A percentile compares a stretch with the other conserved stretches of the same genome.
phyloP scores from a whole-genome alignment of 1,284 basidiomycete genomes.

The Chondrostereum purpureum region DNA sequence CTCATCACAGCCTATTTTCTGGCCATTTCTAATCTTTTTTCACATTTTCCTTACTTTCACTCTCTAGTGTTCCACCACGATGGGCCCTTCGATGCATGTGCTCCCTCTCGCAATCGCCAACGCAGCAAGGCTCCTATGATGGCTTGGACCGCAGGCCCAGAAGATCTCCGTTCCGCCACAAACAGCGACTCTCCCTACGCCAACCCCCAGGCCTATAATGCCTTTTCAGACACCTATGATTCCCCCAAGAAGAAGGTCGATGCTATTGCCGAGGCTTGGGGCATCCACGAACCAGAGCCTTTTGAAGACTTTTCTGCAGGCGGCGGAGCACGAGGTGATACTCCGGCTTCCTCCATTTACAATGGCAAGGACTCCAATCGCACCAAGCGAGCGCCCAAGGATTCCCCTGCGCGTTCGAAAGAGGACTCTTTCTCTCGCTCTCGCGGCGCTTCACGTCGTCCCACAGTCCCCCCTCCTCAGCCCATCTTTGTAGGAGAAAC shows the following conservation, averaged over 20 bases:
- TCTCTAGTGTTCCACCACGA: slow-evolving; percentile 78
- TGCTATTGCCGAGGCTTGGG: slow-evolving; percentile 81
- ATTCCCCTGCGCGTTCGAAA: slow-evolving; percentile 35
- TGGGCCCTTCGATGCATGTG: slow-evolving; percentile 83
- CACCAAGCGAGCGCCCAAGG: slow-evolving; percentile 23
- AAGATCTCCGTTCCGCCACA: slow-evolving; percentile 29
- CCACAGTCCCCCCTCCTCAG: slow-evolving; percentile 66
- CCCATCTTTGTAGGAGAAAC: slow-evolving; percentile 65
- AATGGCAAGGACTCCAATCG: slow-evolving; percentile 46
- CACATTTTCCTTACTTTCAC: slow-evolving; percentile 1
- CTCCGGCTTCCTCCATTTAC: slow-evolving; percentile 58
- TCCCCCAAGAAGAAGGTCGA: slow-evolving; percentile 73
- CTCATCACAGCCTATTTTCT: slow-evolving; percentile 12
- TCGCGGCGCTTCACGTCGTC: slow-evolving; percentile 32
- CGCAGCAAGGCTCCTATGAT: slow-evolving; percentile 73
- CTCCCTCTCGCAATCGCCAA: slow-evolving; percentile 77
- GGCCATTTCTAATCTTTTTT: slow-evolving; percentile 11
- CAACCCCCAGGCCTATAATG: slow-evolving; percentile 40
- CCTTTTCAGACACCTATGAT: slow-evolving; percentile 40
- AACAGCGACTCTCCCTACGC: slow-evolving; percentile 45
- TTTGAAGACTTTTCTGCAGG: slow-evolving; percentile 82
- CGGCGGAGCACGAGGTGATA: slow-evolving; percentile 51
- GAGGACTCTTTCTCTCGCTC: slow-evolving; percentile 26
- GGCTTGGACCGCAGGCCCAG: slow-evolving; percentile 57
- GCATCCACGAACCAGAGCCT: slow-evolving; percentile 81